phyloP scores from a whole-genome alignment of 202 grass and related monocot genomes.

The Panicum hallii region DNA sequence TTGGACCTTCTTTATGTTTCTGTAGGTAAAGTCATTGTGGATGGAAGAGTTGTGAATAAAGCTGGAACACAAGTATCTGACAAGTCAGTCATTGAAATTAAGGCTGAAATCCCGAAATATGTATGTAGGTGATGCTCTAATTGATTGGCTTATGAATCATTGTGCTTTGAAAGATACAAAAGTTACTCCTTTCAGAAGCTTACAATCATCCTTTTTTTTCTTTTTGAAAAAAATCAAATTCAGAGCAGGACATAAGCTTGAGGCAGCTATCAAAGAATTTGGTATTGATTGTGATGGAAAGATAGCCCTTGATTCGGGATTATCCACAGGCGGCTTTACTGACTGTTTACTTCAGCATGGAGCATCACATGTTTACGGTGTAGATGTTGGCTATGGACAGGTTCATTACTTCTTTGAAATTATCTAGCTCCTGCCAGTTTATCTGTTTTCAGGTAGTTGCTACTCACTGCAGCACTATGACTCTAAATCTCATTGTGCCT shows the following conservation, averaged over 20 bases:
- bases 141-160: constrained; percentile 29
- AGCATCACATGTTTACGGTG: constrained; percentile 81
- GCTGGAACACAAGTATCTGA: constrained; percentile 91
- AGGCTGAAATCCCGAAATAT: constrained; percentile 95
- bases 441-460: constrained; percentile 11
- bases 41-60: constrained; percentile 89
- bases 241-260: constrained; percentile 98
- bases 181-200: constrained; percentile 22
- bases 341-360: constrained; percentile 96
- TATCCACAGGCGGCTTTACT: constrained; percentile 94
- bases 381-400: constrained; percentile 99
- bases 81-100: constrained; percentile 90
- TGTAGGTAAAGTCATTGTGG: constrained; percentile 89
- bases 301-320: constrained; percentile 93
- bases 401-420: constrained; percentile 46
- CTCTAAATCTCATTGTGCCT: constrained; percentile 34
- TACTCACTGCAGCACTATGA: constrained; percentile 15
- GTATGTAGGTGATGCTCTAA: constrained; percentile 99
- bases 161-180: constrained; percentile 22
- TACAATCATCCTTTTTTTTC: constrained; percentile 17
- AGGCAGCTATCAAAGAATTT: constrained; percentile 92
- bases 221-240: constrained; percentile 27
- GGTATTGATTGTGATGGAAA: constrained; percentile 80
- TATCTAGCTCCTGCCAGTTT: constrained; percentile 8
- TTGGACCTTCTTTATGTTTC: constrained; percentile 31